Percentiles rank a stretch among this genome's conserved stretches.
phyloP scores from a whole-genome alignment of 1,284 basidiomycete genomes.

The Leucoagaricus sp. region DNA sequence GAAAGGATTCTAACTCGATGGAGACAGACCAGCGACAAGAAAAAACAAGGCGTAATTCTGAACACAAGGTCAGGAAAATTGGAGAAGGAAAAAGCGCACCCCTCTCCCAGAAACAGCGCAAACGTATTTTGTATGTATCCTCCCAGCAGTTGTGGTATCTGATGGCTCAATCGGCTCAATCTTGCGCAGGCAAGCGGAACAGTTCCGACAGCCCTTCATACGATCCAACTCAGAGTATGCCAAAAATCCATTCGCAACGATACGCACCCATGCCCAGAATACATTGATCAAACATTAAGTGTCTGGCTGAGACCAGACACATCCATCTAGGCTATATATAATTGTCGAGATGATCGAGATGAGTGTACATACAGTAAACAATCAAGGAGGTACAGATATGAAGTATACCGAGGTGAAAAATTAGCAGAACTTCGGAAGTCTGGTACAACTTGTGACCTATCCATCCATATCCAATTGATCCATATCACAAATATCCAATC shows the following conservation, averaged over 20 bases:
- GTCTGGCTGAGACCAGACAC: not conserved
- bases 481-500: not conserved
- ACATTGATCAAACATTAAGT: constrained; percentile 59
- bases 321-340: not conserved
- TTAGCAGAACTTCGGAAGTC: not conserved
- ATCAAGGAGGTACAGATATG: constrained; percentile 13
- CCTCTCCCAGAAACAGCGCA: constrained; percentile 66
- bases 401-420: constrained; percentile 4
- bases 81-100: constrained; percentile 66
- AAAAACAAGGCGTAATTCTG: constrained; percentile 19
- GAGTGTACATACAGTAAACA: constrained; percentile 13
- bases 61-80: constrained; percentile 52
- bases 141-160: not conserved
- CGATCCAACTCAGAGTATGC: constrained; percentile 67
- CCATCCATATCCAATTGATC: constrained; percentile 5
- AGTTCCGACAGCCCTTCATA: constrained; percentile 70
- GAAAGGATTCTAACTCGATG: constrained; percentile 19
- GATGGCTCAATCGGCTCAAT: constrained; percentile 9
- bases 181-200: constrained; percentile 59
- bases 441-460: not conserved
- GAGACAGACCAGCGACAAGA: constrained; percentile 22
- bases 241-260: constrained; percentile 74
- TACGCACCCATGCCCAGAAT: constrained; percentile 80
- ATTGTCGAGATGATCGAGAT: not conserved
- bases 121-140: constrained; percentile 64